A percentile compares a stretch with the other conserved stretches of the same genome.
phyloP scores from a whole-genome alignment of 2,329 filamentous ascomycete species.

The Botrytis porri region DNA sequence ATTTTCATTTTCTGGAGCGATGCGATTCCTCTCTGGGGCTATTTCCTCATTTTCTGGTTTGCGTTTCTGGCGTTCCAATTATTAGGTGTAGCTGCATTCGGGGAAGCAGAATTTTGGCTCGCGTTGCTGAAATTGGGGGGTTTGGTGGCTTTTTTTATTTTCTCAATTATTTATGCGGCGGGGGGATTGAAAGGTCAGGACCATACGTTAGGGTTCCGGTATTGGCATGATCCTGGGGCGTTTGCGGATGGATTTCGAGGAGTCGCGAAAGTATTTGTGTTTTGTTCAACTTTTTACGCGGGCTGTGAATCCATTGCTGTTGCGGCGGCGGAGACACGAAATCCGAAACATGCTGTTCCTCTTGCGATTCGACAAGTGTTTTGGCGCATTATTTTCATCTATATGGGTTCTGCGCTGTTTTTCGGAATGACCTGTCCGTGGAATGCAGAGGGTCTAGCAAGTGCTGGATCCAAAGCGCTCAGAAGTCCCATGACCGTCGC shows the following conservation, averaged over 20 bases:
- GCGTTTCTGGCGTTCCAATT: slow-evolving; percentile 67
- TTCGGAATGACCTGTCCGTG: slow-evolving; percentile 72
- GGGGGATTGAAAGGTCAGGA: slow-evolving; percentile 63
- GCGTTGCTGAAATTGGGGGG: slow-evolving; percentile 69
- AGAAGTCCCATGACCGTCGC: slow-evolving; percentile 73
- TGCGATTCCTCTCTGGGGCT: slow-evolving; percentile 61
- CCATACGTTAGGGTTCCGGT: slow-evolving; percentile 59
- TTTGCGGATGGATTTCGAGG: slow-evolving; percentile 68
- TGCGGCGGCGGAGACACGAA: slow-evolving; percentile 52
- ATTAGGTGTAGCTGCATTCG: slow-evolving; percentile 70
- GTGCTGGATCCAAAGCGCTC: slow-evolving; percentile 59
- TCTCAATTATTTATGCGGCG: slow-evolving; percentile 68
- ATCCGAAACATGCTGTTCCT: slow-evolving; percentile 46
- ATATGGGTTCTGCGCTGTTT: slow-evolving; percentile 74
- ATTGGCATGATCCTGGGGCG: slow-evolving; percentile 69
- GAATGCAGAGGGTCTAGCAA: slow-evolving; percentile 61
- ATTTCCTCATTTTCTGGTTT: slow-evolving; percentile 73
- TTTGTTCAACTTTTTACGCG: slow-evolving; percentile 67
- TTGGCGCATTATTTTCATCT: slow-evolving; percentile 86
- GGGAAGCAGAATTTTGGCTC: slow-evolving; percentile 78
- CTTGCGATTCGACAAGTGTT: slow-evolving; percentile 84
- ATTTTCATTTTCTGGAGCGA: slow-evolving; percentile 66
- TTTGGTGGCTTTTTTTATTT: slow-evolving; percentile 69
- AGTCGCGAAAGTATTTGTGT: slow-evolving; percentile 64
- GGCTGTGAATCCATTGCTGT: slow-evolving; percentile 62